A percentile compares a stretch with the other conserved stretches of the same genome.
Conservation (phyloP, 1,284 basidiomycete species). For the Fereydounia khargensis region DNA sequence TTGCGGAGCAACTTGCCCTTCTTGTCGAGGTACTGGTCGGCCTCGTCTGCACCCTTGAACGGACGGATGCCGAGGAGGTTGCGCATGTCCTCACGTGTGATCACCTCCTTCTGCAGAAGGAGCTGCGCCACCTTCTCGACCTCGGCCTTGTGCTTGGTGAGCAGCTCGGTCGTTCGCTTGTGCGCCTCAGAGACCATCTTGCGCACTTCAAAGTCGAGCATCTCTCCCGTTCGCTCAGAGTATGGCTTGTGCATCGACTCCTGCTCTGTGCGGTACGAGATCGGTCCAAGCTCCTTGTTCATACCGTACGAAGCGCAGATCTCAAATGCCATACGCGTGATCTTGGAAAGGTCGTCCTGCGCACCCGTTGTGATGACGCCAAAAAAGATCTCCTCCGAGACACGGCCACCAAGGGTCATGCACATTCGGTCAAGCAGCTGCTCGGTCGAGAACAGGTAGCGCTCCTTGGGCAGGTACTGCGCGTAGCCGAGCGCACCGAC, state of each 20-base stretch:
- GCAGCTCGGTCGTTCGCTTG: constrained; percentile 75
- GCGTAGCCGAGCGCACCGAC: constrained; percentile 95
- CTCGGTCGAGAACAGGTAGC: constrained; percentile 90
- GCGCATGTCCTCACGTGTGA: constrained; percentile 90
- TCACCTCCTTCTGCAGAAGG: constrained; percentile 88
- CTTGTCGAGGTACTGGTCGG: constrained; percentile 56
- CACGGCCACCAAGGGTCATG: constrained; percentile 98
- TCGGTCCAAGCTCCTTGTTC: constrained; percentile 89
- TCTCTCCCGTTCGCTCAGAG: constrained; percentile 93
- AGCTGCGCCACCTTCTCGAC: constrained; percentile 92
- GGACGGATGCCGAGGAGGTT: constrained; percentile 78
- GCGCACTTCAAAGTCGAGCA: constrained; percentile 81
- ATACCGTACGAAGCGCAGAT: constrained; percentile 71
- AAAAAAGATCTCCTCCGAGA: constrained; percentile 98
- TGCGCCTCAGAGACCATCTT: constrained; percentile 93
- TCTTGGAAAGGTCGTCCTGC: constrained; percentile 95
- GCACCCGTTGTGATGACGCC: constrained; percentile 94
- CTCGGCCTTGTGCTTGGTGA: constrained; percentile 78
- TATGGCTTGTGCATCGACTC: constrained; percentile 96
- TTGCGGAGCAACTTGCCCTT: constrained; percentile 43
- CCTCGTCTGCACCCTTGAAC: constrained; percentile 69
- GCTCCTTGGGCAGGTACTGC: constrained; percentile 90
- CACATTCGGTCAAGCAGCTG: constrained; percentile 94
- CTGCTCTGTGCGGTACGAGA: constrained; percentile 85
- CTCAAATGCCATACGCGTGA: constrained; percentile 96